Percentiles rank a stretch among this genome's conserved stretches.
These are phyloP conservation scores for Crithidia brevicula DNA, from an alignment of 208 protist species.

Conservation along the genomic window DNA sequence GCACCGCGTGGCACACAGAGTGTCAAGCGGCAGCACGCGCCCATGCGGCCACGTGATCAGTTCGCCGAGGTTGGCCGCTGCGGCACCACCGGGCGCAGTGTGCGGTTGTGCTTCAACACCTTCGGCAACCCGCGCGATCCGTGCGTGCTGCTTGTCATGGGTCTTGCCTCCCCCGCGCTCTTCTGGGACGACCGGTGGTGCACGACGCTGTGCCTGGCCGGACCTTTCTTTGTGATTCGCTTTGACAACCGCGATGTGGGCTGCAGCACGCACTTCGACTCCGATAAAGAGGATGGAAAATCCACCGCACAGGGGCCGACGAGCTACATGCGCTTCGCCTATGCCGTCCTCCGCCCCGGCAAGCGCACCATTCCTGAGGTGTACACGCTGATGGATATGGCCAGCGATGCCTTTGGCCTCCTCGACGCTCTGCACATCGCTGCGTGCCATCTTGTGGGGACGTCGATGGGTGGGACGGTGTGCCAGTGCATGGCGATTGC, in stretches of 20 bases:
- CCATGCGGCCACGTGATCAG: conserved; percentile 29
- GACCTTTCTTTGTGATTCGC: conserved; percentile 65
- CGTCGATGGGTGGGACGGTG: conserved; percentile 79
- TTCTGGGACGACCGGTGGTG: conserved; percentile 72
- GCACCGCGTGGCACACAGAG: not conserved
- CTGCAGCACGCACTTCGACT: conserved; percentile 72
- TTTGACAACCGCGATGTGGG: conserved; percentile 83
- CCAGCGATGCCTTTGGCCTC: conserved; percentile 63
- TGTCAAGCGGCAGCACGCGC: not conserved
- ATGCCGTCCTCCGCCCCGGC: conserved; percentile 39
- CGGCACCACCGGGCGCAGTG: conserved; percentile 39
- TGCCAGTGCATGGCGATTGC: conserved; percentile 61
- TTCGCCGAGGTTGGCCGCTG: conserved; percentile 71
- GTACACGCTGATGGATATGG: conserved; percentile 71
- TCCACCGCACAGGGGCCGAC: not conserved
- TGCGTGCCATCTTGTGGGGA: conserved; percentile 62
- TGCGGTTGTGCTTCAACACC: conserved; percentile 74
- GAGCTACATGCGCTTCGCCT: conserved; percentile 25
- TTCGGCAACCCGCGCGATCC: conserved; percentile 40
- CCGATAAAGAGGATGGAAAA: conserved; percentile 2
- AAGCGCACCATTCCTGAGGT: conserved; percentile 39
- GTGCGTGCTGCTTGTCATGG: conserved; percentile 67
- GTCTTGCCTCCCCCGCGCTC: conserved; percentile 47
- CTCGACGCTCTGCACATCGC: conserved; percentile 45
- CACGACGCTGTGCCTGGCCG: conserved; percentile 31